Base-by-base conservation (phyloP, 2,329 filamentous ascomycete species). In the Botrytis paeoniae region DNA sequence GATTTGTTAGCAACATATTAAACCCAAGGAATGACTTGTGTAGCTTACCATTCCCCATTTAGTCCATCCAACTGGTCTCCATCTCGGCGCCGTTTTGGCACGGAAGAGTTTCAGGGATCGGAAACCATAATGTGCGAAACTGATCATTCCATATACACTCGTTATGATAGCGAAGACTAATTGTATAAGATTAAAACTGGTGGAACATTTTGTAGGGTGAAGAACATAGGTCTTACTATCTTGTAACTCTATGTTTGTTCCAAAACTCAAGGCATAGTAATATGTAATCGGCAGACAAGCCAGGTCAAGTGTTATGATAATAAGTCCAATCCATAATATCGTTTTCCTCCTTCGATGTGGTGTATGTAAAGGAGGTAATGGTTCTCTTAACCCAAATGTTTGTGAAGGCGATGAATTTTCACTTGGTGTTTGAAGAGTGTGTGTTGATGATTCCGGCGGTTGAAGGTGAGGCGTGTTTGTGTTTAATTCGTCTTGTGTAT, bases 211-310 rank as follows among this genome's bases (percentile, higher is more conserved):
- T 32, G 43, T 60, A 41, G 35, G 45, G 29, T n/a, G 54, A 25
- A 60, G 32, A 48, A 57, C n/a, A 32, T 7, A 29, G 18, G 32
- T 20, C 74, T 51, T 76, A 77, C 77, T 74, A 41, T 76, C 74
- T 76, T 79, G 78, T 32, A 77, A 45, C 70, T 59, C 75, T 18
- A 79, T 60, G 35, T 73, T 72, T 10, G 77, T 79, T 20, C 74
- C 77, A 69, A 76, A 79, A 18, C 75, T 77, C 60, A 79, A 75
- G 18, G 78, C 77, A 75, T 78, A 79, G 48, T 76, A 79, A 48
- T 78, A 79, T 32, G 75, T 74, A 43, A 79, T 78, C 25, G 78
- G 78, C 7, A 79, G 64, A 57, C 71, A 73, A 48, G 73, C 75
- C n/a, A 79, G 74, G 73, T 79, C 77, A 64, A 78, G 70, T 18